Base-by-base conservation (phyloP, 2,329 filamentous ascomycete species). In the Microdochium nivale region DNA sequence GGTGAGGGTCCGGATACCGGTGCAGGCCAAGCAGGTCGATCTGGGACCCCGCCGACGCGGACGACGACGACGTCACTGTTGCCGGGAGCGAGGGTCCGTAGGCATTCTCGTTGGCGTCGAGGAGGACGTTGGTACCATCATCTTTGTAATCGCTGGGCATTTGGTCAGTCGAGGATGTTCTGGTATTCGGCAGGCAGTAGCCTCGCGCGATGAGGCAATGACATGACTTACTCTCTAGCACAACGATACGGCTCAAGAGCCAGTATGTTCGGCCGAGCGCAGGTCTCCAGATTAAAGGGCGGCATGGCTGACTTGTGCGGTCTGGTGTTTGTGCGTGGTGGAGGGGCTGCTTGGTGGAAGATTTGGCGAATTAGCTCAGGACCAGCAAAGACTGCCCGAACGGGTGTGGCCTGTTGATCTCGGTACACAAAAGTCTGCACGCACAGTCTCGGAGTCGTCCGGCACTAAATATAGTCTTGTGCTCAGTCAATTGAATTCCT, bases 61-160 rank as follows among this genome's bases (percentile, higher is more conserved):
- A 64, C 2, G 71, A 65, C 48, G 74, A 67, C 49, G 75, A 66
- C 11, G 79, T 69, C 49, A 75, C 73, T 11, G 75, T 72, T 40
- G 77, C 64, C 1, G 77, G 72, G 48, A 96, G 73, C 1, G 88
- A 86, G 0, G 94, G 92, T 0, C 94, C 94, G 63, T 87, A 96
- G 54, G 94, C 90, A 65, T 99, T 99, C 73, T 99, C 94, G 64
- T 99, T 99, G 60, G 94, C 94, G 67, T 99, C 94, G 58, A 99
- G 87, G 50, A 99, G 85, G 62, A 97, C 84, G 65, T 97, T 97
- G 53, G 84, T 92, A 59, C 94, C 94, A 66, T 99, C 88, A 68
- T 99, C 92, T 74, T 99, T 96, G 80, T 99, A 97, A 79, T 99
- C 94, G 74, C 90, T 95, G 65, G 49, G 48, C 49, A 60, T 58